phyloP scores from a whole-genome alignment of 345 rosid genomes.

The Pugionium dolabratum region DNA sequence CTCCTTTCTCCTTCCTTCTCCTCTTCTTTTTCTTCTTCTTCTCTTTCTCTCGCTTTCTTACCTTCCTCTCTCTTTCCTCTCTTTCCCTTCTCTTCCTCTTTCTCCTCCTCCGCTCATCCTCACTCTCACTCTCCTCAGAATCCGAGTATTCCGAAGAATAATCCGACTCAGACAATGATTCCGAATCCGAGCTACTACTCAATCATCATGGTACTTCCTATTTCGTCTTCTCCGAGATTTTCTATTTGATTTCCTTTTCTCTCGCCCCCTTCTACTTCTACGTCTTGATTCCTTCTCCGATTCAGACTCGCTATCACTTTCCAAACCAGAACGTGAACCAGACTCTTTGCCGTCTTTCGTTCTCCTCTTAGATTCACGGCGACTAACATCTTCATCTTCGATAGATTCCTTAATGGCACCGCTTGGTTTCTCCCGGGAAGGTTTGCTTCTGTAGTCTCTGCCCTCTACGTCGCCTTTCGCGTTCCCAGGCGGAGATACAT shows the following conservation, averaged over 20 bases:
- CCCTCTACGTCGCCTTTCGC: slow-evolving; percentile 16
- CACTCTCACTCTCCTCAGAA: slow-evolving; percentile 47
- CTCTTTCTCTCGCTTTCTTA: slow-evolving; percentile 30
- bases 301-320: slow-evolving; percentile 35
- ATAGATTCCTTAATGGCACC: slow-evolving; percentile 30
- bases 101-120: slow-evolving; percentile 45
- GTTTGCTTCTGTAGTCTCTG: slow-evolving; percentile 29
- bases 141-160: slow-evolving; percentile 49
- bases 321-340: slow-evolving; percentile 33
- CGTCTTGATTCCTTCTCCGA: slow-evolving; percentile 45
- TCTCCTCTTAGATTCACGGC: slow-evolving; percentile 35
- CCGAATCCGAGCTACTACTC: slow-evolving; percentile 41
- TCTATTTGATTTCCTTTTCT: slow-evolving; percentile 44
- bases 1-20: slow-evolving; percentile 27
- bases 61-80: slow-evolving; percentile 35
- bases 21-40: slow-evolving; percentile 37
- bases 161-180: slow-evolving; percentile 47
- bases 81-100: slow-evolving; percentile 44
- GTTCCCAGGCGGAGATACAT: slow-evolving; percentile 26
- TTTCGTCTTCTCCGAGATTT: slow-evolving; percentile 45
- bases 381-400: slow-evolving; percentile 40
- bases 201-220: slow-evolving; percentile 32
- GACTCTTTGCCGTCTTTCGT: slow-evolving; percentile 31
- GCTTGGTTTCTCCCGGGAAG: slow-evolving; percentile 30
- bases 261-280: slow-evolving; percentile 37